Base-by-base conservation (phyloP, 2,329 filamentous ascomycete genomes). In the Cercospora sesami region DNA sequence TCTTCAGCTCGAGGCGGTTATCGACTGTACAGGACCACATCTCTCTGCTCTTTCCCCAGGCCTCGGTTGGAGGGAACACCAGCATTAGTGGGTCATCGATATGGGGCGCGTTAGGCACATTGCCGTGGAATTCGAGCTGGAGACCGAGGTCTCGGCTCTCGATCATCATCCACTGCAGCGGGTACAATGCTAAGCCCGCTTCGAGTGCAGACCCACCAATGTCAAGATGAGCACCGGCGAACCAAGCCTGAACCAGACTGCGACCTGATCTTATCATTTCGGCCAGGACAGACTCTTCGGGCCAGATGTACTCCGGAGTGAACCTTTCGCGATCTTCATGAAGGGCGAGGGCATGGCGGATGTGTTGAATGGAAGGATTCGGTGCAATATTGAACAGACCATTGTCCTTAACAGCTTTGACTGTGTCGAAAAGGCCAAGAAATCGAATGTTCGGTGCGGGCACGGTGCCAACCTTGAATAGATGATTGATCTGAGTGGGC, bases 131-230 rank as follows among this genome's bases (percentile, higher is more conserved):
- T n/a, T 67, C 65, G n/a, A 69, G 58, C 55, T 53, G 57, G 12
- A 66, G 55, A 5, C 68, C 68, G 36, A 62, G 67, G 8, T 62
- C 63, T 18, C 48, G 65, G 5, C 65, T 65, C 68, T 81, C 80
- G 10, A 79, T 68, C 31, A 81, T 66, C 73, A 82, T 81, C 80
- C 80, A 82, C 68, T 82, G 80, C 1, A 82, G 67, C 4, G 81
- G 80, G 68, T 81, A 82, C 3, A 82, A 71, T 4, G 79, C 78
- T 5, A 81, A 70, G 2, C 80, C 80, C 62, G 80, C 79, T 4
- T 79, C 73, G 28, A 69, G 71, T 3, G 77, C 70, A 1, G 77
- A 75, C 2, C 80, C 80, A 4, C 79, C 79, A 28, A 82, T 74
- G 59, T 82, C 80, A 6, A 70, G 72, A 62, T 81, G 77, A 1